Evolutionary conservation across 2,329 filamentous ascomycete species (phyloP).

Genomic region (Xylaria polymorpha): DNA sequence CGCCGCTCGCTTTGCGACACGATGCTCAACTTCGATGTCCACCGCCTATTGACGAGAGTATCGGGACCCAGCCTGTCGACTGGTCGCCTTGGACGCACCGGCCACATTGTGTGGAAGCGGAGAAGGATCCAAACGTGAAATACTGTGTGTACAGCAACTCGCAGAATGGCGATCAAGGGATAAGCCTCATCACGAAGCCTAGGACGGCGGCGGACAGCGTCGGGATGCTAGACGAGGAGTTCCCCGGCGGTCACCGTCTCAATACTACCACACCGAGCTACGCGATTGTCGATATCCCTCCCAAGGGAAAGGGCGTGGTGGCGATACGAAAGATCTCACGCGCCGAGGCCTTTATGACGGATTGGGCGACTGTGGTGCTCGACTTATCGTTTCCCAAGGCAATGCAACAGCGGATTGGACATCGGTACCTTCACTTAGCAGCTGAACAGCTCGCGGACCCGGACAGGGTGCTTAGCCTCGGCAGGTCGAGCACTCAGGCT

Average conservation of each 20-base stretch:
- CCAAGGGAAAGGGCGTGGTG: slow-evolving; percentile 52
- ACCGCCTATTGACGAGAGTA: slow-evolving; percentile 40
- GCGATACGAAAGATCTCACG: slow-evolving; percentile 50
- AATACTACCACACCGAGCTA: slow-evolving; percentile 39
- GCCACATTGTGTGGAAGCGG: slow-evolving; percentile 39
- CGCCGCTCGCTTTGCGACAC: slow-evolving; percentile 36
- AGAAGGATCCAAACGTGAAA: slow-evolving; percentile 31
- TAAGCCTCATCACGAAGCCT: slow-evolving; percentile 53
- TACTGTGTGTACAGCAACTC: slow-evolving; percentile 47
- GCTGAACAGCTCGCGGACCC: slow-evolving; percentile 47
- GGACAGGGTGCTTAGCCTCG: slow-evolving; percentile 46
- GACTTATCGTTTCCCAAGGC: slow-evolving; percentile 49
- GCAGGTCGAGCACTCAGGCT: slow-evolving; percentile 44
- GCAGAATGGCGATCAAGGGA: slow-evolving; percentile 46
- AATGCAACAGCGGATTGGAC: slow-evolving; percentile 47
- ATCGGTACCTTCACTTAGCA: slow-evolving; percentile 47
- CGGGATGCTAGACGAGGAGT: slow-evolving; percentile 47
- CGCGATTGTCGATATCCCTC: slow-evolving; percentile 46
- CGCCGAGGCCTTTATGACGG: slow-evolving; percentile 53
- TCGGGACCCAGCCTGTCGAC: slow-evolving; percentile 37
- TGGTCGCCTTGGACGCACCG: slow-evolving; percentile 47
- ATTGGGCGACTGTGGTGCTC: slow-evolving; percentile 50
- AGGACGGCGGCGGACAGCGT: slow-evolving; percentile 49
- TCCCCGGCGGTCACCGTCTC: slow-evolving; percentile 19
- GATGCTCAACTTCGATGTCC: slow-evolving; percentile 40